These are phyloP conservation scores for Botrytis tulipae DNA, from an alignment of 2,329 filamentous ascomycete species.

Conservation along the genomic window DNA sequence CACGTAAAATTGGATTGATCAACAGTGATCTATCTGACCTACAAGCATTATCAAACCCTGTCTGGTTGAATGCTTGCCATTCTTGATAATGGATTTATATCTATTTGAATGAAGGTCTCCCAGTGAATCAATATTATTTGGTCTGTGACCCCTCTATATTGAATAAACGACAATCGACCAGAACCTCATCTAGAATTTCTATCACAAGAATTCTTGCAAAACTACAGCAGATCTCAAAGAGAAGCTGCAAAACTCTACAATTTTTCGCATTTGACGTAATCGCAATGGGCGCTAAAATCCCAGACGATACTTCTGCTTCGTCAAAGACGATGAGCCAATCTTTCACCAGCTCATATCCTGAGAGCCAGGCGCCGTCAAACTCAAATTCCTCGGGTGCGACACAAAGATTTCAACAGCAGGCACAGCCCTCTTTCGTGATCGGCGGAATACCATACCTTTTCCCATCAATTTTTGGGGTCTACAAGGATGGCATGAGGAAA, in stretches of 20 bases:
- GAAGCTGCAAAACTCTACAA: not conserved
- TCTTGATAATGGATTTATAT: not conserved
- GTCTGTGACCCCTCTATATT: not conserved
- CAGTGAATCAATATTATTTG: not conserved
- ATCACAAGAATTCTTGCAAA: not conserved
- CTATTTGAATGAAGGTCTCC: not conserved
- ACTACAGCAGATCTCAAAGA: not conserved
- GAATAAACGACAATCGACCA: not conserved
- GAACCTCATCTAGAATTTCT: too few relatives aligned
- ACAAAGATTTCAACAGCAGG: not conserved
- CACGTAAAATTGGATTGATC: not conserved
- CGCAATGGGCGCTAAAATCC: not conserved
- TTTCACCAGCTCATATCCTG: not conserved
- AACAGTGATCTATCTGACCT: not conserved
- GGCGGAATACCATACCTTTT: not conserved
- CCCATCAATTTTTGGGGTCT: constrained; percentile 9
- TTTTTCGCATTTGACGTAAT: not conserved
- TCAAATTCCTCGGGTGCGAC: not conserved
- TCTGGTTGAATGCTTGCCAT: not conserved
- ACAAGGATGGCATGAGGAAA: not conserved
- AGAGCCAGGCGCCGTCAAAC: constrained; percentile 3
- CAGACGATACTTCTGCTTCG: not conserved
- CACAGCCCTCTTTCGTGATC: not conserved
- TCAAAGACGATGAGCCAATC: constrained; percentile 3
- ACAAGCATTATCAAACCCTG: not conserved